A percentile compares a stretch with the other conserved stretches of the same genome.
These are phyloP conservation scores for Dendrocalamus sinicus DNA, from an alignment of 176 grass and related monocot species.

Conservation along the genomic window DNA sequence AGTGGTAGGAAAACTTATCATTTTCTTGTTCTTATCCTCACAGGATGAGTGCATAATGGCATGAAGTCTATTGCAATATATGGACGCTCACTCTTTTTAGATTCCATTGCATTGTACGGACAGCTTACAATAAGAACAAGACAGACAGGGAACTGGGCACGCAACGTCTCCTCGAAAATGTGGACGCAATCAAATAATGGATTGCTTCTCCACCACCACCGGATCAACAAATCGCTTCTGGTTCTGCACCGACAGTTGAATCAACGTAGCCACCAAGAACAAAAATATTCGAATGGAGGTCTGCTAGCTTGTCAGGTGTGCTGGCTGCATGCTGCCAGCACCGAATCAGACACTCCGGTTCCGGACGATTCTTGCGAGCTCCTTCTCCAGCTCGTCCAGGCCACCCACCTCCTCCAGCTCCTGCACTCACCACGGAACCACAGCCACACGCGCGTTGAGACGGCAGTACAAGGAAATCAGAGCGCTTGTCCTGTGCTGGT, in stretches of 20 bases:
- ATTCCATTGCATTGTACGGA: too few species aligned
- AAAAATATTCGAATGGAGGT: not conserved
- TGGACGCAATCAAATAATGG: not conserved
- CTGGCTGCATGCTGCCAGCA: not conserved
- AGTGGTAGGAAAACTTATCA: too few species aligned
- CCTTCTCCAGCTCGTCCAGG: constrained; percentile 75
- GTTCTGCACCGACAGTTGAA: constrained; percentile 1
- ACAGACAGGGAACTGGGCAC: not conserved
- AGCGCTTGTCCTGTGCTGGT: constrained; percentile 24
- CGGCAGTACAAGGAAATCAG: constrained; percentile 17
- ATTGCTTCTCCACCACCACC: not conserved
- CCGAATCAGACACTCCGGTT: constrained; percentile 11
- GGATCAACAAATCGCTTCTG: not conserved
- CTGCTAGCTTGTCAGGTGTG: not conserved
- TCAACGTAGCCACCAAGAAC: constrained; percentile 1
- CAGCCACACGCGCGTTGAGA: constrained; percentile 11
- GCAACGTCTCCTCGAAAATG: constrained; percentile 4
- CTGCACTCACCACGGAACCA: constrained; percentile 44
- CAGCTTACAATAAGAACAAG: not conserved
- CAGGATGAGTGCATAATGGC: too few species aligned
- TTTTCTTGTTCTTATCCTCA: too few species aligned
- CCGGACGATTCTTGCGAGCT: constrained; percentile 63
- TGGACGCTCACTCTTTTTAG: too few species aligned
- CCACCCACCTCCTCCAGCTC: constrained; percentile 83
- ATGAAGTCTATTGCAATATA: too few species aligned